Conservation (phyloP, 768 basidiomycete genomes). For the Tulasnella sp. region DNA sequence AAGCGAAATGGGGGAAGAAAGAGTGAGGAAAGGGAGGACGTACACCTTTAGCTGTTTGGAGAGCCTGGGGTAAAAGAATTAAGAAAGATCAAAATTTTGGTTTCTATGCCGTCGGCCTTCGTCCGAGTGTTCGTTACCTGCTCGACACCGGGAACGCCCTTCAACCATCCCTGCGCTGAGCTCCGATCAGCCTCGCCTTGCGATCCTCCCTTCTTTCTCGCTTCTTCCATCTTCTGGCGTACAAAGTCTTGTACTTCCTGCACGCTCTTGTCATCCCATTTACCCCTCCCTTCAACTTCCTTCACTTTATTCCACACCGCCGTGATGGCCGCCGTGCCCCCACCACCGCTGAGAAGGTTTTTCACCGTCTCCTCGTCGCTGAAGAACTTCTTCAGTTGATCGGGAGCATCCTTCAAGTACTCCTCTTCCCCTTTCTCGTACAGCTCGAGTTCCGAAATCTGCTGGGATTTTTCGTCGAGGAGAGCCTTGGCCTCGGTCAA, state of each 20-base stretch:
- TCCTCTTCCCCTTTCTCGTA: conserved; percentile 33
- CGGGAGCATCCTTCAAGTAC: conserved; percentile 35
- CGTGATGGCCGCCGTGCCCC: conserved; percentile 7
- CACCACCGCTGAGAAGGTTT: conserved; percentile 26
- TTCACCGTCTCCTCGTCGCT: conserved; percentile 35
- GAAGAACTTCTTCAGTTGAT: conserved; percentile 34
- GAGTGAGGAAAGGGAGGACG: background rate
- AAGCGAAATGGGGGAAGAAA: background rate
- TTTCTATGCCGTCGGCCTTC: no score
- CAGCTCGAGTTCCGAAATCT: conserved; percentile 35
- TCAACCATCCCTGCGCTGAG: conserved; percentile 9
- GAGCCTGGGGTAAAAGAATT: no score
- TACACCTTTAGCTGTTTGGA: background rate
- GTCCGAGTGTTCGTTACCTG: conserved; percentile 6
- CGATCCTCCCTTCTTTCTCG: conserved; percentile 25
- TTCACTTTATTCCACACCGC: conserved; percentile 35
- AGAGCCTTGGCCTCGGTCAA: conserved; percentile 32
- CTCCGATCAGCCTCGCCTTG: conserved; percentile 1
- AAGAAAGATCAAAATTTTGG: background rate
- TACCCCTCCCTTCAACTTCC: conserved; percentile 31
- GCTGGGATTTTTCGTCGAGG: conserved; percentile 33
- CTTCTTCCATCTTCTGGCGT: conserved; percentile 34
- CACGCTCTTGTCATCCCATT: conserved; percentile 34
- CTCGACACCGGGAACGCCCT: conserved; percentile 19
- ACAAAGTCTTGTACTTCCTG: conserved; percentile 35